Conservation (phyloP, 2,329 filamentous ascomycete species). For the Ophiobolus disseminans region DNA sequence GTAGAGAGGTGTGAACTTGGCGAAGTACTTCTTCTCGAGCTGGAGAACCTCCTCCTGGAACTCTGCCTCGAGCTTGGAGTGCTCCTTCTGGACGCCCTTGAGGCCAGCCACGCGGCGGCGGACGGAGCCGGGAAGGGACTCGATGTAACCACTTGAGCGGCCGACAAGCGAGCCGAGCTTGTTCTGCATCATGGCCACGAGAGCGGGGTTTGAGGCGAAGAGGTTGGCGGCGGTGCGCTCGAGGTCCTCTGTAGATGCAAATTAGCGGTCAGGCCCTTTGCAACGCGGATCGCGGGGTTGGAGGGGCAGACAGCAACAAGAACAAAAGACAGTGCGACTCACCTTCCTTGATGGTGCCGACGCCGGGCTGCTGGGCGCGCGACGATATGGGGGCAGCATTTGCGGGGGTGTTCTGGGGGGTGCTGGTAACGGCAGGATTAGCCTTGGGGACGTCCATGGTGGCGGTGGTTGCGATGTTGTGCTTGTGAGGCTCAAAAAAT, state of each 20-base stretch:
- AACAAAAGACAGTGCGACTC: slow-evolving; percentile 36
- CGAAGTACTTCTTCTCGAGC: slow-evolving; percentile 99
- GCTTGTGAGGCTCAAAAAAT: slow-evolving; percentile 22
- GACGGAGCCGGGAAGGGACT: slow-evolving; percentile 88
- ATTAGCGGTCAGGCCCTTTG: slow-evolving; percentile 47
- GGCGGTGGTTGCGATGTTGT: slow-evolving; percentile 18
- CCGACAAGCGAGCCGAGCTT: slow-evolving; percentile 93
- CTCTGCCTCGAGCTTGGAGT: slow-evolving; percentile 96
- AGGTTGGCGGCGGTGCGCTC: slow-evolving; percentile 89
- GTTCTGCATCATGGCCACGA: slow-evolving; percentile 97
- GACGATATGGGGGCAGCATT: slow-evolving; percentile 97
- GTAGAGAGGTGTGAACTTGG: slow-evolving; percentile 97
- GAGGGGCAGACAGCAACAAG: slow-evolving; percentile 30
- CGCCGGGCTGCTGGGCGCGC: slow-evolving; percentile 91
- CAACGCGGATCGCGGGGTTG: slow-evolving; percentile 34
- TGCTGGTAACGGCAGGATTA: slow-evolving; percentile 64
- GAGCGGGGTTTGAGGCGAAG: slow-evolving; percentile 92
- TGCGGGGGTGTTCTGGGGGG: slow-evolving; percentile 96
- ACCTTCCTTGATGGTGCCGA: slow-evolving; percentile 98
- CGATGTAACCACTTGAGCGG: slow-evolving; percentile 95
- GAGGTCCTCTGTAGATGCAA: slow-evolving; percentile 74
- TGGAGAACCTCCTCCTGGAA: slow-evolving; percentile 98
- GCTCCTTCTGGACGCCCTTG: slow-evolving; percentile 98
- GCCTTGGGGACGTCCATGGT: slow-evolving; percentile 43
- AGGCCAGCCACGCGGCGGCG: slow-evolving; percentile 92